Conservation (phyloP, 2,329 filamentous ascomycete genomes). For the Pochonia chlamydosporia region DNA sequence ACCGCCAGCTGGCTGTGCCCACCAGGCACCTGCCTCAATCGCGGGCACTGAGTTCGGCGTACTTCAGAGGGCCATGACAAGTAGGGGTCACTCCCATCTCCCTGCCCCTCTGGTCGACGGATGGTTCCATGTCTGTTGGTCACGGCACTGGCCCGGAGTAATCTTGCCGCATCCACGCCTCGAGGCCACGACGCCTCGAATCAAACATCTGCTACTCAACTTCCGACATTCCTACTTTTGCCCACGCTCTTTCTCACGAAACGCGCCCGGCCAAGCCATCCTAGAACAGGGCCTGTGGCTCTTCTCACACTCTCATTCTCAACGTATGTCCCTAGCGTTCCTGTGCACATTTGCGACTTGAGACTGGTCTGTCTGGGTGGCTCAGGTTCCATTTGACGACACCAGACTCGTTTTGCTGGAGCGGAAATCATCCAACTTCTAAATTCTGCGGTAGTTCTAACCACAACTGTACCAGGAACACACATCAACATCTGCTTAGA, state of each 20-base stretch:
- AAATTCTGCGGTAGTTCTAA: not conserved
- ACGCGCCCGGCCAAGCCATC: not conserved
- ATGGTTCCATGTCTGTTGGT: too few species aligned
- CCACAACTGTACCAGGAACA: not conserved
- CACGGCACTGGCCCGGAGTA: too few species aligned
- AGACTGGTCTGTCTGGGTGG: too few species aligned
- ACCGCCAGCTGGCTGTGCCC: too few species aligned
- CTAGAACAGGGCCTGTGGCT: not conserved
- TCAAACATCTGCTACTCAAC: not conserved
- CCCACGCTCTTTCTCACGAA: not conserved
- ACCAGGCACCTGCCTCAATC: too few species aligned
- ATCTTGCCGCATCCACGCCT: not conserved
- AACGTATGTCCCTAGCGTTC: not conserved
- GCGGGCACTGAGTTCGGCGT: too few species aligned
- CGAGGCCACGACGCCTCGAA: slow-evolving; percentile 2
- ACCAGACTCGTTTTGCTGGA: not conserved
- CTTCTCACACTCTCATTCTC: not conserved
- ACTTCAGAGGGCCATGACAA: too few species aligned
- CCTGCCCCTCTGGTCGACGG: too few species aligned
- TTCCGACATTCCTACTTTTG: not conserved
- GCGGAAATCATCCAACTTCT: not conserved
- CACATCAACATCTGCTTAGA: not conserved
- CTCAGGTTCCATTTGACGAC: too few species aligned
- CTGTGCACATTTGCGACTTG: too few species aligned
- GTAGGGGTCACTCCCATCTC: too few species aligned